Percentiles rank a stretch among this genome's conserved stretches.
phyloP scores from a whole-genome alignment of 768 basidiomycete genomes.

The Pulveroboletus sp. region DNA sequence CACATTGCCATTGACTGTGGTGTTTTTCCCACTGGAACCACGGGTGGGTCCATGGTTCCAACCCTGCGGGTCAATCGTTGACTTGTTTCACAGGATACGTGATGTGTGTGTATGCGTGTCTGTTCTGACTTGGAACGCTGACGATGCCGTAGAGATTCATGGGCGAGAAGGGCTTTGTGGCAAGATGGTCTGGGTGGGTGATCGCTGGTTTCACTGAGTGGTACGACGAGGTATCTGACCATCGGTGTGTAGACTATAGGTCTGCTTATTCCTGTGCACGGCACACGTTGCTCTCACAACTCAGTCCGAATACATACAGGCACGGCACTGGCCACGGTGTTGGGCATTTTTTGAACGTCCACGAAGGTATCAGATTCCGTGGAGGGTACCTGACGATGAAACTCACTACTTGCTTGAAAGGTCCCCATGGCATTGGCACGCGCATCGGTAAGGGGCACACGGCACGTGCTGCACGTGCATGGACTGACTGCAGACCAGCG shows the following conservation, averaged over 20 bases:
- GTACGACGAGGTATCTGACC: not conserved
- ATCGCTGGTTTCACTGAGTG: not conserved
- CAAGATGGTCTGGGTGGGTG: conserved; percentile 75
- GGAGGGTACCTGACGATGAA: not conserved
- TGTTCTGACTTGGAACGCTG: not conserved
- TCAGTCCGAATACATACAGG: conserved; percentile 37
- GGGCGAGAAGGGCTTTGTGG: conserved; percentile 78
- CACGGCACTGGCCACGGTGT: conserved; percentile 96
- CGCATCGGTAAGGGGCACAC: conserved; percentile 31
- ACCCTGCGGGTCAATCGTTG: not conserved
- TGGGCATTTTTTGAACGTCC: conserved; percentile 91
- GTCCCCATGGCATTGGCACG: conserved; percentile 52
- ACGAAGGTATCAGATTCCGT: conserved; percentile 50
- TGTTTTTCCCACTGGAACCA: conserved; percentile 77
- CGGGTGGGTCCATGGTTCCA: conserved; percentile 40
- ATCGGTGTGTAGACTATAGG: conserved; percentile 48
- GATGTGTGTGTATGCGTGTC: conserved; percentile 37
- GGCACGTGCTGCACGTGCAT: not conserved
- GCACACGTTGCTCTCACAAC: not conserved
- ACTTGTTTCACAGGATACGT: conserved; percentile 40
- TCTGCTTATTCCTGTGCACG: conserved; percentile 18
- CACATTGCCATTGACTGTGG: conserved; percentile 86
- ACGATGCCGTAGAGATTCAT: conserved; percentile 56
- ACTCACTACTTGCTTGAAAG: conserved; percentile 25
- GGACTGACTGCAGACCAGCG: conserved; percentile 32